Conservation (phyloP, 2,329 filamentous ascomycete genomes). For the Furcasterigmium furcatum region DNA sequence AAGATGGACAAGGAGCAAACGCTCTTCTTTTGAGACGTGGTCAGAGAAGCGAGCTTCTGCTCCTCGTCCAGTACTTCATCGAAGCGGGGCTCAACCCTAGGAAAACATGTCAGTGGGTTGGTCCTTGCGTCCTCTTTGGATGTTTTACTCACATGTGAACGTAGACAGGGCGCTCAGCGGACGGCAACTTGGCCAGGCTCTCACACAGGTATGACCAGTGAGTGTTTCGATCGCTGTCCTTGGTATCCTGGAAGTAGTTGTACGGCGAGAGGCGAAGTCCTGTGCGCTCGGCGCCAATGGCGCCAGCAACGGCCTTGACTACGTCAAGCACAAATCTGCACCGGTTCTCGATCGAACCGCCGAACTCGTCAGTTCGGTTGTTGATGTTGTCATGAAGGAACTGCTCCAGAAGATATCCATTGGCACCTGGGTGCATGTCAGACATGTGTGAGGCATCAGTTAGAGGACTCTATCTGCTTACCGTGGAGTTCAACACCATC, state of each 20-base stretch:
- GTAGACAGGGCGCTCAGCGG: conserved; percentile 31
- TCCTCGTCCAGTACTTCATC: too few relatives aligned
- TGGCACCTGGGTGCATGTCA: conserved; percentile 39
- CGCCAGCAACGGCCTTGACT: conserved; percentile 48
- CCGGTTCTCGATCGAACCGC: conserved; percentile 49
- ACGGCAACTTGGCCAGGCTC: conserved; percentile 27
- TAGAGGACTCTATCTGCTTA: not conserved
- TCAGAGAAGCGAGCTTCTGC: too few relatives aligned
- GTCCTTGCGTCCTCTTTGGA: too few relatives aligned
- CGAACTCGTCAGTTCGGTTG: conserved; percentile 45
- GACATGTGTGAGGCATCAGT: not conserved
- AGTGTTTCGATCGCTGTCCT: conserved; percentile 23
- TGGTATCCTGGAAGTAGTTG: conserved; percentile 58
- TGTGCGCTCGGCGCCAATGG: conserved; percentile 45
- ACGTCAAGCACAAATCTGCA: conserved; percentile 47
- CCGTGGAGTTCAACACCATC: conserved; percentile 64
- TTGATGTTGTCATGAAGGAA: conserved; percentile 53
- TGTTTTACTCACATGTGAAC: too few relatives aligned
- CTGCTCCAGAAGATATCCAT: conserved; percentile 60
- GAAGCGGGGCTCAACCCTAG: too few relatives aligned
- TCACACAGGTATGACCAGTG: conserved; percentile 33
- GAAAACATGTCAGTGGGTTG: too few relatives aligned
- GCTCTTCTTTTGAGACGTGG: too few relatives aligned
- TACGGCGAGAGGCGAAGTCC: conserved; percentile 59
- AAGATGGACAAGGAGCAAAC: conserved; percentile 31